These are phyloP conservation scores for Candida incommunis DNA, from an alignment of 805 yeast species.

Conservation along the genomic window DNA sequence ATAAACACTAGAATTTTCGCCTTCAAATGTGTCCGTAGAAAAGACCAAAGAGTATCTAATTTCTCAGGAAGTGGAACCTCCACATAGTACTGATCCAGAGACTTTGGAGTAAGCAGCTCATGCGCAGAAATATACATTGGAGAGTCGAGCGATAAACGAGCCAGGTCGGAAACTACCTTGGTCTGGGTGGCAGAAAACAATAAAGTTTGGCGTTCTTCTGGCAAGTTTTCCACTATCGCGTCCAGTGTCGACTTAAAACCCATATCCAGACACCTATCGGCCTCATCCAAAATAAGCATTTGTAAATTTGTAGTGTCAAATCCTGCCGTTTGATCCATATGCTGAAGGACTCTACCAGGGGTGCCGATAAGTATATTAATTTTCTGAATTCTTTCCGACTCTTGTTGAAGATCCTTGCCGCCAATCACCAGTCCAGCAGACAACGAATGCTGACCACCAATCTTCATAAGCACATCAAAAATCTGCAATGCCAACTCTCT, in stretches of 20 bases:
- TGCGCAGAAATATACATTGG: conserved; percentile 47
- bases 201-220: conserved; percentile 70
- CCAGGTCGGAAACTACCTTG: conserved; percentile 67
- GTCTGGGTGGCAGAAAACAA: conserved; percentile 85
- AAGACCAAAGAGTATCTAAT: conserved; percentile 73
- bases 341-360: conserved; percentile 84
- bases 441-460: conserved; percentile 60
- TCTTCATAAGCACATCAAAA: conserved; percentile 71
- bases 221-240: conserved; percentile 62
- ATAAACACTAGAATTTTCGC: conserved; percentile 69
- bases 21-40: conserved; percentile 70
- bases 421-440: conserved; percentile 91
- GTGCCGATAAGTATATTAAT: conserved; percentile 82
- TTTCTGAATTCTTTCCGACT: conserved; percentile 61
- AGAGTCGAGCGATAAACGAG: conserved; percentile 55
- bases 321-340: conserved; percentile 78
- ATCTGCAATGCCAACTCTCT: conserved; percentile 85
- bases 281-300: conserved; percentile 75
- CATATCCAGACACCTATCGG: conserved; percentile 87
- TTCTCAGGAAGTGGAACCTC: conserved; percentile 64
- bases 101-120: conserved; percentile 49
- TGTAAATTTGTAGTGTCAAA: conserved; percentile 64
- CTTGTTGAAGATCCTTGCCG: conserved; percentile 76
- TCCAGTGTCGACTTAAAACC: conserved; percentile 79
- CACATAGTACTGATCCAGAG: conserved; percentile 72